These are phyloP conservation scores for Pulicaria dysenterica DNA, from an alignment of 129 eudicot genomes.

Conservation along the genomic window DNA sequence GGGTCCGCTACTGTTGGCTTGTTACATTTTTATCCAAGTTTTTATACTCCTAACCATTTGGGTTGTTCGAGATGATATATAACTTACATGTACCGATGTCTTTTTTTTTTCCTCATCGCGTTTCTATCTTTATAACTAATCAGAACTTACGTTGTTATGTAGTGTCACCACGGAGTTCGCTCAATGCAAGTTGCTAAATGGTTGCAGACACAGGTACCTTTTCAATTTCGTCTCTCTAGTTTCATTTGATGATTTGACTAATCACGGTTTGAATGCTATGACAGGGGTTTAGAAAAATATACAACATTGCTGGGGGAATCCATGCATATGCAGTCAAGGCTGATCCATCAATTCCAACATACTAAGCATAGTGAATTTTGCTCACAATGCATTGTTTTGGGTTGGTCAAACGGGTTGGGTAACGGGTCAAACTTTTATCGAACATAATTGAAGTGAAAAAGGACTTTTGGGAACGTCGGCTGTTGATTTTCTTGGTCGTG, in stretches of 20 bases:
- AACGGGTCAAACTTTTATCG: too few relatives aligned
- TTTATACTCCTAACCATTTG: too few relatives aligned
- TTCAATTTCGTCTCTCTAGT: not conserved
- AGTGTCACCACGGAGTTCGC: constrained; percentile 98
- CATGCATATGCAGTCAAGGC: constrained; percentile 87
- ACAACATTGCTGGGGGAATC: constrained; percentile 86
- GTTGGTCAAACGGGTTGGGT: too few relatives aligned
- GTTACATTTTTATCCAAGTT: too few relatives aligned
- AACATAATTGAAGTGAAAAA: too few relatives aligned
- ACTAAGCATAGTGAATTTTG: constrained; percentile 36
- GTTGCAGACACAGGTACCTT: constrained; percentile 92
- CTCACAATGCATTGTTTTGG: not conserved
- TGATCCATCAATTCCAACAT: constrained; percentile 81
- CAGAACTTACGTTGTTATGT: constrained; percentile 16
- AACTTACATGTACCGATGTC: too few relatives aligned
- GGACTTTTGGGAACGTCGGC: too few relatives aligned
- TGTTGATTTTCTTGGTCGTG: too few relatives aligned
- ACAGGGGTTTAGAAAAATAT: constrained; percentile 89
- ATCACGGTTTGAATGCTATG: not conserved
- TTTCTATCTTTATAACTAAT: constrained; percentile 38
- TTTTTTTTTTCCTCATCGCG: not conserved
- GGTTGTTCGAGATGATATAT: too few relatives aligned
- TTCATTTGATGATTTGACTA: not conserved
- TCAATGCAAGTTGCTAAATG: constrained; percentile 95
- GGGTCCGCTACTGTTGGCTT: too few relatives aligned